Evolutionary conservation across 2,329 filamentous ascomycete species (phyloP).

Genomic region (Tolypocladium paradoxum): DNA sequence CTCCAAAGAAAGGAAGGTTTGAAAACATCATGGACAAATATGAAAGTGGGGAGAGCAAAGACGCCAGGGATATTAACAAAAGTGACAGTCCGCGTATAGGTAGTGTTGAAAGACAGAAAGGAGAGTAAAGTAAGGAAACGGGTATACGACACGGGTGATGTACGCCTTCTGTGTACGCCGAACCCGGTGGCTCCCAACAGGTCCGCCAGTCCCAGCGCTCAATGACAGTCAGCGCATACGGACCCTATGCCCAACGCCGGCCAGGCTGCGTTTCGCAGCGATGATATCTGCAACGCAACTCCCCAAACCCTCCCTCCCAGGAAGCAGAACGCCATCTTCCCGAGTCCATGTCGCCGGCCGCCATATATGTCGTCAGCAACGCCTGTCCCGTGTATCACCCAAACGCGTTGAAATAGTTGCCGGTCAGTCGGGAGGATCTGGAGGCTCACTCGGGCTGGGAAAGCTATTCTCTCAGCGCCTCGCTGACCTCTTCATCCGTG

Average conservation of each 20-base stretch:
- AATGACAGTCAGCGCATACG: background rate
- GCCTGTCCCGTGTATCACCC: background rate
- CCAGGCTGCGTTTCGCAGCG: background rate
- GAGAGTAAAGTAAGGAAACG: background rate
- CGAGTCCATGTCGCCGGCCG: background rate
- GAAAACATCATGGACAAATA: background rate
- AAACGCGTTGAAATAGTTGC: background rate
- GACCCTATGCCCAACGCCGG: background rate
- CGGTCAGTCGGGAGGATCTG: background rate
- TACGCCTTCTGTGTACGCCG: background rate
- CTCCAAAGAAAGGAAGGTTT: background rate
- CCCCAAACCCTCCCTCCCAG: too few species aligned
- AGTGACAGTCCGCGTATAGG: background rate
- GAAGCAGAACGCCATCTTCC: background rate
- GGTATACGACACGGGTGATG: background rate
- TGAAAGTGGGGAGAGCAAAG: background rate
- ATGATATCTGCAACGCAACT: background rate
- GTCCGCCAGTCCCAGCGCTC: background rate
- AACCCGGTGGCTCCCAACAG: background rate
- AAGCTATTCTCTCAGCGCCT: conserved; percentile 14
- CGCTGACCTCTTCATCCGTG: conserved; percentile 14
- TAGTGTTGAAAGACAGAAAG: background rate
- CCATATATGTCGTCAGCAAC: background rate
- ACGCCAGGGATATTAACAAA: background rate
- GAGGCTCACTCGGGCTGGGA: conserved; percentile 4